A percentile compares a stretch with the other conserved stretches of the same genome.
These are phyloP conservation scores for Maudiozyma humilis DNA, from an alignment of 1,139 yeast species.

Conservation along the genomic window DNA sequence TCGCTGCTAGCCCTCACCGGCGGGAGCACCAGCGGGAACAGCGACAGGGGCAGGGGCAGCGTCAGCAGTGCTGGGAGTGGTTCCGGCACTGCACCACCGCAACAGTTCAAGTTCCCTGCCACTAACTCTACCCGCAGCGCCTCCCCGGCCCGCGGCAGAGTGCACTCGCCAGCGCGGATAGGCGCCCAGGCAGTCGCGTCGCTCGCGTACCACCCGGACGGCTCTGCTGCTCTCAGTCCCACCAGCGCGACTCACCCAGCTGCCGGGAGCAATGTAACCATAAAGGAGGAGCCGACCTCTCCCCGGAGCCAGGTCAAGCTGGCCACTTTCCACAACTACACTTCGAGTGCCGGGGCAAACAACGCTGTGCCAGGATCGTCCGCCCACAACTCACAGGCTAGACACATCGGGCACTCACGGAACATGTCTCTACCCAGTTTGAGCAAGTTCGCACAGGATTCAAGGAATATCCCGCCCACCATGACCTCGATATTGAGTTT, in stretches of 20 bases:
- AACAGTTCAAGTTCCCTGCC: background rate
- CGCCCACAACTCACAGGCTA: no score
- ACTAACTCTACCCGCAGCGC: background rate
- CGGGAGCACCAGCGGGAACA: no score
- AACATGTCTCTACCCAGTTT: constrained; percentile 16
- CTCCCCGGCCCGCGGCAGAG: constrained; percentile 31
- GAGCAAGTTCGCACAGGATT: constrained; percentile 8
- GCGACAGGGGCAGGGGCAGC: background rate
- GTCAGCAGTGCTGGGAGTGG: constrained; percentile 6
- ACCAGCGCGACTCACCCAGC: no score
- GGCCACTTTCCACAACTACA: constrained; percentile 1
- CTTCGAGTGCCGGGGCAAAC: background rate
- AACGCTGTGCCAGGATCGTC: background rate
- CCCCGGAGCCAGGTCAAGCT: background rate
- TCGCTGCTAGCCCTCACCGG: constrained; percentile 31
- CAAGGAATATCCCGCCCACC: constrained; percentile 15
- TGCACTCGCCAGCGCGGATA: constrained; percentile 60
- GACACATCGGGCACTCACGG: constrained; percentile 11
- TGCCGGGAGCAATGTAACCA: constrained; percentile 10
- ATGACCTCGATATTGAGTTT: constrained; percentile 21
- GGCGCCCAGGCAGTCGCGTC: constrained; percentile 69
- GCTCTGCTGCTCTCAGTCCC: constrained; percentile 17
- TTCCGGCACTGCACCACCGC: background rate
- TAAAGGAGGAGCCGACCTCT: constrained; percentile 18
- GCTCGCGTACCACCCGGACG: constrained; percentile 20